Conservation (phyloP, 768 basidiomycete species). For the Trametes gibbosa region DNA sequence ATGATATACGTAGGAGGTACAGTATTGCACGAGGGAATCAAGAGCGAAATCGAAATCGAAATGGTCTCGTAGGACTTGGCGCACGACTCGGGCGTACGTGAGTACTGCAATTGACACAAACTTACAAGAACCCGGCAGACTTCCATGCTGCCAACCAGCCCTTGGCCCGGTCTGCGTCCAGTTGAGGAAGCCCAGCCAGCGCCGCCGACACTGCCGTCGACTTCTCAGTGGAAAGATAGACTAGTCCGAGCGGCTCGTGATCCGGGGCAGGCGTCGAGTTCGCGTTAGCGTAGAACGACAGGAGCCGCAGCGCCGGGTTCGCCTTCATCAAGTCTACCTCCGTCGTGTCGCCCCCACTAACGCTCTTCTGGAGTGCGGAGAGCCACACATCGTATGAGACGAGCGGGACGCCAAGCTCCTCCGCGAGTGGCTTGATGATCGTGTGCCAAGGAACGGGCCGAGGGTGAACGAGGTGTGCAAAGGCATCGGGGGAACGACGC, state of each 20-base stretch:
- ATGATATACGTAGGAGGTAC: too few relatives aligned
- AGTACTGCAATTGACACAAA: too few relatives aligned
- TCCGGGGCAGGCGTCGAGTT: background rate
- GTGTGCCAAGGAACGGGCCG: constrained; percentile 31
- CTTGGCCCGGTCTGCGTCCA: background rate
- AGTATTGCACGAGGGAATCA: too few relatives aligned
- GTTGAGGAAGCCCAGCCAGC: background rate
- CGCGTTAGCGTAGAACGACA: constrained; percentile 21
- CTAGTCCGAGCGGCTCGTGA: constrained; percentile 5
- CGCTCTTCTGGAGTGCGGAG: constrained; percentile 12
- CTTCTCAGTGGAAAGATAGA: constrained; percentile 17
- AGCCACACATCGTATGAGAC: constrained; percentile 29
- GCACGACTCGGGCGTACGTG: too few relatives aligned
- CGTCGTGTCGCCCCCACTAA: background rate
- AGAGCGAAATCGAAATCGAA: too few relatives aligned
- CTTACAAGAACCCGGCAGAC: background rate
- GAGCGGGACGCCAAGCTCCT: constrained; percentile 20
- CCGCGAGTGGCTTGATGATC: background rate
- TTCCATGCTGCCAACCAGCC: constrained; percentile 10
- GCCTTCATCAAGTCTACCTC: constrained; percentile 17
- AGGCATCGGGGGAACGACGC: constrained; percentile 16
- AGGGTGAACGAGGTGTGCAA: constrained; percentile 42
- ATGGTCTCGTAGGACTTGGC: too few relatives aligned
- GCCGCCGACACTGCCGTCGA: constrained; percentile 13
- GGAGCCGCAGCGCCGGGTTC: constrained; percentile 23